phyloP scores from a whole-genome alignment of 2,329 filamentous ascomycete genomes.

The Cadophora malorum region DNA sequence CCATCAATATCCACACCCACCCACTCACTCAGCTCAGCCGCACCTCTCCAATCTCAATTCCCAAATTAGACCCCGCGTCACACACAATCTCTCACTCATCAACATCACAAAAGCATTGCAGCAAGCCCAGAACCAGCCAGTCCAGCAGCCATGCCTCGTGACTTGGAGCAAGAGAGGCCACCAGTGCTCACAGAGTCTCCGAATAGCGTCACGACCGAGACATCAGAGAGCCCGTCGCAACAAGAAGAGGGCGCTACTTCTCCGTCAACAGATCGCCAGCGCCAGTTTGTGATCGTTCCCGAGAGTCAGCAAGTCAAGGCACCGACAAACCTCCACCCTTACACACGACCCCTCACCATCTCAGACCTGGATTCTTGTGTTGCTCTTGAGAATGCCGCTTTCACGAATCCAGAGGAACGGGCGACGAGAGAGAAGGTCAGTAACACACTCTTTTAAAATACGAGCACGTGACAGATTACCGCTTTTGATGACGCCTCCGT shows the following conservation, averaged over 20 bases:
- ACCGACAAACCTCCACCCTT: conserved; percentile 69
- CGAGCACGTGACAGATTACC: conserved; percentile 30
- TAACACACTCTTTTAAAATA: conserved; percentile 22
- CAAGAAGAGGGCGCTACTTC: conserved; percentile 25
- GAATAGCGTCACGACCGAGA: conserved; percentile 32
- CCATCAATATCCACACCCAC: background rate
- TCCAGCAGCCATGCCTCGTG: conserved; percentile 29
- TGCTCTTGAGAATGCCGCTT: conserved; percentile 61
- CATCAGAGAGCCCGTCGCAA: conserved; percentile 32
- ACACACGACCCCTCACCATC: conserved; percentile 74
- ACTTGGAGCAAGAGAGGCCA: conserved; percentile 24
- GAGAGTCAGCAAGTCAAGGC: conserved; percentile 36
- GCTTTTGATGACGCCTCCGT: background rate
- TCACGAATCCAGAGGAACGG: conserved; percentile 56
- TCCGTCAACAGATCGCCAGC: conserved; percentile 23
- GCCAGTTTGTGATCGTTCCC: conserved; percentile 37
- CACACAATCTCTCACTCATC: conserved; percentile 8
- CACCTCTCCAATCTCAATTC: background rate
- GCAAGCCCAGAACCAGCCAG: background rate
- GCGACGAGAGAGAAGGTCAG: conserved; percentile 61
- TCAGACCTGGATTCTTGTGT: conserved; percentile 67
- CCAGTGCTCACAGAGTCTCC: conserved; percentile 35
- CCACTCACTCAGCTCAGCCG: conserved; percentile 4
- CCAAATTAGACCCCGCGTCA: conserved; percentile 8
- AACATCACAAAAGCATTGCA: conserved; percentile 8